Conservation (phyloP, 768 basidiomycete genomes). For the Trametes coccinea region DNA sequence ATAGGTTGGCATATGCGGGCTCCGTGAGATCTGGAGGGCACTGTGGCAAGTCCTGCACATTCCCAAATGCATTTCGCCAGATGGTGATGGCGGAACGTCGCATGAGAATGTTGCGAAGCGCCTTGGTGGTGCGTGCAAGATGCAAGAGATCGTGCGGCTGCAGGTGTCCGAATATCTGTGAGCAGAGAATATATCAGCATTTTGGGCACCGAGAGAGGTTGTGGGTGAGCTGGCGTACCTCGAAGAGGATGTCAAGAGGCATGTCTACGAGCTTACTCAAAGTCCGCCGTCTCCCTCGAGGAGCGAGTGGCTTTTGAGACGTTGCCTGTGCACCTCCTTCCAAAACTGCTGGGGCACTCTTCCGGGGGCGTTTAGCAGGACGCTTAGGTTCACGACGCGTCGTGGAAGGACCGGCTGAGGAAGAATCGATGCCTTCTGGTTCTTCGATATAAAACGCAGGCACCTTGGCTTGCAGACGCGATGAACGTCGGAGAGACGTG, state of each 20-base stretch:
- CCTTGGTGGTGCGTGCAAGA: constrained; percentile 15
- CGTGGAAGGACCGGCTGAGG: not conserved
- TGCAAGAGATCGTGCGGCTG: constrained; percentile 13
- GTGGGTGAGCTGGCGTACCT: not conserved
- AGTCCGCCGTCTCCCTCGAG: not conserved
- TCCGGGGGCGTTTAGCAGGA: constrained; percentile 4
- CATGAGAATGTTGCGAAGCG: constrained; percentile 15
- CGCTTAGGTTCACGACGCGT: not conserved
- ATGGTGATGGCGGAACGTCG: constrained; percentile 6
- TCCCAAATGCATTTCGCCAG: constrained; percentile 7
- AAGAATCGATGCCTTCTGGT: not conserved
- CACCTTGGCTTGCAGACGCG: constrained; percentile 8
- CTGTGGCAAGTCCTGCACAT: constrained; percentile 6
- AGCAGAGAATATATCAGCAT: not conserved
- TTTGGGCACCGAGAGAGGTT: not conserved
- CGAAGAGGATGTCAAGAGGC: constrained; percentile 18
- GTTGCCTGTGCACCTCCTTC: not conserved
- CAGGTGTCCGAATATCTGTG: constrained; percentile 12
- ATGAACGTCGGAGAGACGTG: constrained; percentile 6
- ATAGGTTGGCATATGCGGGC: constrained; percentile 21
- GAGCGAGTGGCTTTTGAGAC: not conserved
- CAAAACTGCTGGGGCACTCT: not conserved
- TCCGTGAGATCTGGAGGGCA: constrained; percentile 16
- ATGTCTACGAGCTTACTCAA: constrained; percentile 20
- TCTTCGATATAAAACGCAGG: not conserved